phyloP scores from a whole-genome alignment of 169 alveolate genomes.

The Plasmodium gaboni region DNA sequence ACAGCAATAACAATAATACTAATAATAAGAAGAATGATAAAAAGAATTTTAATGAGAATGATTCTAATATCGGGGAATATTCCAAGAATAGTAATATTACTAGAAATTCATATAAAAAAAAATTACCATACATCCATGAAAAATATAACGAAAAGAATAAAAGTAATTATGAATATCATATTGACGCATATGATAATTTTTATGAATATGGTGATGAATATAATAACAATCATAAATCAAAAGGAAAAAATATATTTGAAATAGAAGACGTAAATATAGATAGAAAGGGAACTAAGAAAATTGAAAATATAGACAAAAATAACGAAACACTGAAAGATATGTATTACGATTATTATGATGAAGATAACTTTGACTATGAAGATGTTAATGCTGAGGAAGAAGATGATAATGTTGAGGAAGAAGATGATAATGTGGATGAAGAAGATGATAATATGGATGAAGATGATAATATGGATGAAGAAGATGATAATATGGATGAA shows the following conservation, averaged over 20 bases:
- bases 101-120: conserved; percentile 11
- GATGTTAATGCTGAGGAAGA: neutral
- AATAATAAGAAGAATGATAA: conserved; percentile 1
- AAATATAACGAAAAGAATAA: neutral
- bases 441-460: conserved; percentile 9
- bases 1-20: conserved; percentile 6
- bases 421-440: conserved; percentile 7
- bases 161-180: conserved; percentile 18
- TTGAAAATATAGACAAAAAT: neutral
- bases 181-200: conserved; percentile 7
- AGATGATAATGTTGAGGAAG: conserved; percentile 1
- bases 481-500: conserved; percentile 6
- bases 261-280: conserved; percentile 2
- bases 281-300: neutral
- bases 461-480: neutral
- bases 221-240: neutral
- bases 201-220: conserved; percentile 8
- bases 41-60: conserved; percentile 21
- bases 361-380: neutral
- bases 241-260: neutral
- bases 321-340: conserved; percentile 5
- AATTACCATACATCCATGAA: neutral
- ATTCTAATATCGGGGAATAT: conserved; percentile 38
- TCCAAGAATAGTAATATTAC: conserved; percentile 42
- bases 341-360: conserved; percentile 1